Conservation (phyloP, 139 green algal species). For the Volvox africanus region DNA sequence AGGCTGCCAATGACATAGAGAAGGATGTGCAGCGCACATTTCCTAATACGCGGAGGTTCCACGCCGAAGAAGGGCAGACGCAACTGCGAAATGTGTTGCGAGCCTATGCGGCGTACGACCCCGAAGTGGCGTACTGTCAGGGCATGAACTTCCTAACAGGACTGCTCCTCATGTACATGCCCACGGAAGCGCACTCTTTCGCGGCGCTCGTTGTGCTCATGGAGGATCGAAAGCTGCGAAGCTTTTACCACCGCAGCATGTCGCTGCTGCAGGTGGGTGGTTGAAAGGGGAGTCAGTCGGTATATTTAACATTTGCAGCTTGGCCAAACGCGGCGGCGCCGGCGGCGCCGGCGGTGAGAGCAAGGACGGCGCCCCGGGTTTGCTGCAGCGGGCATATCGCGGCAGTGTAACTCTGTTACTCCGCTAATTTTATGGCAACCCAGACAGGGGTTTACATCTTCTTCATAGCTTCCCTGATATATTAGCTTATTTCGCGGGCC, state of each 20-base stretch:
- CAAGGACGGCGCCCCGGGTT: too few relatives aligned
- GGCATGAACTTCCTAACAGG: slow-evolving; percentile 90
- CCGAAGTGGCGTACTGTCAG: slow-evolving; percentile 81
- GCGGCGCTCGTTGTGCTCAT: slow-evolving; percentile 82
- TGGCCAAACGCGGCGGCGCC: too few relatives aligned
- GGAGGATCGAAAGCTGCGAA: slow-evolving; percentile 74
- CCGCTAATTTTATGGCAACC: too few relatives aligned
- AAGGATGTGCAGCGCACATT: slow-evolving; percentile 87
- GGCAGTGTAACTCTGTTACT: too few relatives aligned
- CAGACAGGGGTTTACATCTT: too few relatives aligned
- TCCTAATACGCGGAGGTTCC: slow-evolving; percentile 57
- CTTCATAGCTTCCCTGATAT: too few relatives aligned
- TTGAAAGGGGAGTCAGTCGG: too few relatives aligned
- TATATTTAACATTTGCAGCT: too few relatives aligned
- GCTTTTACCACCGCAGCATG: slow-evolving; percentile 79
- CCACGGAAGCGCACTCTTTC: slow-evolving; percentile 76
- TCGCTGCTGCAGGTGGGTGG: slow-evolving; percentile 70
- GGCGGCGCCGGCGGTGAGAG: too few relatives aligned
- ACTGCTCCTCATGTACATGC: slow-evolving; percentile 80
- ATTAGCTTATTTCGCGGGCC: too few relatives aligned
- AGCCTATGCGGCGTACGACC: slow-evolving; percentile 83
- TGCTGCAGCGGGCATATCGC: too few relatives aligned
- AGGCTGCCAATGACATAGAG: slow-evolving; percentile 79
- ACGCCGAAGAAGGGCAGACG: slow-evolving; percentile 59
- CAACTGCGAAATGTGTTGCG: slow-evolving; percentile 74